A percentile compares a stretch with the other conserved stretches of the same genome.
Evolutionary conservation across 108 stramenopile species (phyloP).

Genomic region (Cyclotella cryptica): DNA sequence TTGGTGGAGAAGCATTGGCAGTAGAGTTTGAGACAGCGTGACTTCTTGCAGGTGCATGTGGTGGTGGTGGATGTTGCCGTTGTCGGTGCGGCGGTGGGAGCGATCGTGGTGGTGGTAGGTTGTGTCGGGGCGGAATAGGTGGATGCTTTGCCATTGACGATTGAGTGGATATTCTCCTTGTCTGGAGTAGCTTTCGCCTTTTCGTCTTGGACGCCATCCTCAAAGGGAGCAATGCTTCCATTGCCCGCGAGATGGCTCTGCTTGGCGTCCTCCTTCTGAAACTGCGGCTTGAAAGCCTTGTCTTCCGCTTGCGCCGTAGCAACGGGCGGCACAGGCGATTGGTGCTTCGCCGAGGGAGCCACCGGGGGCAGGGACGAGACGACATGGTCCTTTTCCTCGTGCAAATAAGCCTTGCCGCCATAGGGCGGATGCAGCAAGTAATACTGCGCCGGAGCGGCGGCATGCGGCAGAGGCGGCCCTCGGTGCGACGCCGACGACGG

Average conservation of each 20-base stretch:
- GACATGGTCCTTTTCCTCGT: background rate
- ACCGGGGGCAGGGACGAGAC: background rate
- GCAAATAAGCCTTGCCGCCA: background rate
- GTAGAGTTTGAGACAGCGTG: conserved; percentile 97
- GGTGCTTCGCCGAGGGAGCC: background rate
- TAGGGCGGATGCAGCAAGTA: background rate
- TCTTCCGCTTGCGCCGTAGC: background rate
- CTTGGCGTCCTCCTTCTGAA: background rate
- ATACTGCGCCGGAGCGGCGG: background rate
- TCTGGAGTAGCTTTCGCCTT: no score
- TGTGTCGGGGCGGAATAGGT: background rate
- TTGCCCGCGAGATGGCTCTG: no score
- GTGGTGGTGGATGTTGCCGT: conserved; percentile 23
- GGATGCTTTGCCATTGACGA: background rate
- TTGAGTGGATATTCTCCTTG: background rate
- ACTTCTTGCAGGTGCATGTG: conserved; percentile 97
- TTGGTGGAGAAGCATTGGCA: conserved; percentile 96
- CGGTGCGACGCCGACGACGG: background rate
- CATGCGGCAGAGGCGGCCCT: background rate
- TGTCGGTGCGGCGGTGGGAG: background rate
- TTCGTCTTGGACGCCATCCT: no score
- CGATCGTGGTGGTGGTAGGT: background rate
- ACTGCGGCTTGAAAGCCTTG: conserved; percentile 1
- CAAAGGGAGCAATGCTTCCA: no score
- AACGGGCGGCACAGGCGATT: background rate